These are phyloP conservation scores for Barbarea vulgaris DNA, from an alignment of 345 rosid genomes.

Conservation along the genomic window DNA sequence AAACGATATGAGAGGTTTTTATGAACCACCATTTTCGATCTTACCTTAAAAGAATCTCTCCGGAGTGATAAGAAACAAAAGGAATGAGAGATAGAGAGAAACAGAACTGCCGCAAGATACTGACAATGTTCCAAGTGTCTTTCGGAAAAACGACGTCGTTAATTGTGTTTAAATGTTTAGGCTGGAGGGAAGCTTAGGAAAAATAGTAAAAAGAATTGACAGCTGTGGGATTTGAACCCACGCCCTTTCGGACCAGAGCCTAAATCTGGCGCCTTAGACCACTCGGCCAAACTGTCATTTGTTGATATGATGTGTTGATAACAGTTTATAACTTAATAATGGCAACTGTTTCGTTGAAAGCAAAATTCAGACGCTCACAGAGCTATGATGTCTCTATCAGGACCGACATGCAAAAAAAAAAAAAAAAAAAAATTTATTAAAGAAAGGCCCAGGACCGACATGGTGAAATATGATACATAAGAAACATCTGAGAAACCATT, in stretches of 20 bases:
- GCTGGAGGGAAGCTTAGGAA: neutral
- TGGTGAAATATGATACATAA: neutral
- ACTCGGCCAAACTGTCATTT: slow-evolving; percentile 98
- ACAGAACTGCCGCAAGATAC: neutral
- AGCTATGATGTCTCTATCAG: neutral
- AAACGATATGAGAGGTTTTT: neutral
- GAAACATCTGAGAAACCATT: slow-evolving; percentile 18
- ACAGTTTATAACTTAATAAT: fast-evolving
- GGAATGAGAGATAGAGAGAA: neutral
- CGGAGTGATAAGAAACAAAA: neutral
- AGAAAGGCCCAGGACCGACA: neutral
- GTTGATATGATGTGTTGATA: fast-evolving
- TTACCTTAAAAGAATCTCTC: neutral
- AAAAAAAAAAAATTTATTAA: no score
- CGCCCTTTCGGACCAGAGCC: slow-evolving; percentile 99
- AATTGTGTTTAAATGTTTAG: no score
- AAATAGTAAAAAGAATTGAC: slow-evolving; percentile 38
- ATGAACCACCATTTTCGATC: neutral
- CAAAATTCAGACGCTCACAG: neutral
- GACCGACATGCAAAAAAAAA: slow-evolving; percentile 9
- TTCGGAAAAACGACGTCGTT: neutral
- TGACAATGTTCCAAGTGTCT: neutral
- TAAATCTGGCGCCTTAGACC: slow-evolving; percentile 99
- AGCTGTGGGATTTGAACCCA: slow-evolving; percentile 99
- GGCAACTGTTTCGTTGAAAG: neutral